phyloP scores from a whole-genome alignment of 2,329 filamentous ascomycete genomes.

The Fusarium poae region DNA sequence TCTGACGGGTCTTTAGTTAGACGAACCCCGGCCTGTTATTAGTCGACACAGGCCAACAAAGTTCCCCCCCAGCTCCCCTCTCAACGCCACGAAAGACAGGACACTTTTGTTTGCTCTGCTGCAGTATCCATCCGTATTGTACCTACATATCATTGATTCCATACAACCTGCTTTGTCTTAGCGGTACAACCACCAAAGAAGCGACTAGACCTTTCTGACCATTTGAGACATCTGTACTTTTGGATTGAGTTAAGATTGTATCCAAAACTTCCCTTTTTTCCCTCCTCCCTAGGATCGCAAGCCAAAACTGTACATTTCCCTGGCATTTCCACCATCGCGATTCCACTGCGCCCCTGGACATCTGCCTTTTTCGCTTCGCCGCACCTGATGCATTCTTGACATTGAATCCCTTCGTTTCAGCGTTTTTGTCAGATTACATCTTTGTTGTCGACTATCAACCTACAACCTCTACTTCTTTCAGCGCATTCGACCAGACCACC shows the following conservation, averaged over 20 bases:
- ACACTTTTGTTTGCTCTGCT: slow-evolving; percentile 15
- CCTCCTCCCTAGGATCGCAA: slow-evolving; percentile 20
- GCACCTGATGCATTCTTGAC: slow-evolving; percentile 46
- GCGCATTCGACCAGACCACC: slow-evolving; percentile 31
- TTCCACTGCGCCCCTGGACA: slow-evolving; percentile 33
- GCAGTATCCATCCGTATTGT: background rate
- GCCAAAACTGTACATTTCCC: slow-evolving; percentile 27
- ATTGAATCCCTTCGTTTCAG: slow-evolving; percentile 39
- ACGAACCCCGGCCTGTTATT: slow-evolving; percentile 29
- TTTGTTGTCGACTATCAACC: slow-evolving; percentile 12
- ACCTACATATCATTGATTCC: slow-evolving; percentile 8
- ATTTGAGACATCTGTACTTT: slow-evolving; percentile 38
- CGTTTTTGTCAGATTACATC: slow-evolving; percentile 23
- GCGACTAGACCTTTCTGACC: slow-evolving; percentile 21
- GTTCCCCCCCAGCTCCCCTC: slow-evolving; percentile 40
- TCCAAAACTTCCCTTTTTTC: slow-evolving; percentile 26
- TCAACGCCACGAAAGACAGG: slow-evolving; percentile 47
- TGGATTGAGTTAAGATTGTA: slow-evolving; percentile 23
- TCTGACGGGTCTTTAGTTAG: slow-evolving; percentile 28
- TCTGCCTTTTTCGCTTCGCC: slow-evolving; percentile 23
- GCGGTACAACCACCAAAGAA: slow-evolving; percentile 4
- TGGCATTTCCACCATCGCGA: slow-evolving; percentile 28
- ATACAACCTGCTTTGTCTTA: slow-evolving; percentile 23
- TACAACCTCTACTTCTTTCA: slow-evolving; percentile 6
- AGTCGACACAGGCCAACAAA: slow-evolving; percentile 43